phyloP scores from a whole-genome alignment of 139 green algal species.

The Coccomyxa sp. region DNA sequence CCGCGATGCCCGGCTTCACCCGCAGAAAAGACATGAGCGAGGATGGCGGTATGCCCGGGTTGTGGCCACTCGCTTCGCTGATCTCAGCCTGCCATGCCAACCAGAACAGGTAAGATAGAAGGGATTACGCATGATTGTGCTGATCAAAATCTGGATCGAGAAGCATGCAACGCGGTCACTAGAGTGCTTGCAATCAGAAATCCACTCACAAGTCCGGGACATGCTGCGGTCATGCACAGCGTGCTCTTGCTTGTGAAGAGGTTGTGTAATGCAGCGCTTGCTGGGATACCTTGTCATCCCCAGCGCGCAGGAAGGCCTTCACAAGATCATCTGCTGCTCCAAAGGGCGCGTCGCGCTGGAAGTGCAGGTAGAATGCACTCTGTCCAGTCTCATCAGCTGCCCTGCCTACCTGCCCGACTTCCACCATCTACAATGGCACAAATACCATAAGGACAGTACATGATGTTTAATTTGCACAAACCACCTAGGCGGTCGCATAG shows the following conservation, averaged over 20 bases:
- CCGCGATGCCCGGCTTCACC: slow-evolving; percentile 35
- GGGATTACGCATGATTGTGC: too few species aligned
- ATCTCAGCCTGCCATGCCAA: slow-evolving; percentile 12
- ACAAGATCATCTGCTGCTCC: slow-evolving; percentile 16
- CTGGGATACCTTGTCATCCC: neutral
- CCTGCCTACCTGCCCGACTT: slow-evolving; percentile 53
- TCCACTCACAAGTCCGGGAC: too few species aligned
- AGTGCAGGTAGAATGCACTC: slow-evolving; percentile 43
- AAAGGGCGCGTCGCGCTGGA: slow-evolving; percentile 24
- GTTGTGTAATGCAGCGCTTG: neutral
- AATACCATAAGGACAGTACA: neutral
- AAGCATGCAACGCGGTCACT: too few species aligned
- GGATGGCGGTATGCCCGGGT: slow-evolving; percentile 67
- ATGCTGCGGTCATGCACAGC: too few species aligned
- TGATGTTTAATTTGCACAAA: too few species aligned
- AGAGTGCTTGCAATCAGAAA: too few species aligned
- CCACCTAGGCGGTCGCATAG: too few species aligned
- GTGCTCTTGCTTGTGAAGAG: too few species aligned
- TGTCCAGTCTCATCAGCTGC: neutral
- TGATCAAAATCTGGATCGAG: too few species aligned
- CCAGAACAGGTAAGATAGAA: too few species aligned
- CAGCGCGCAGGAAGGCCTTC: slow-evolving; percentile 5
- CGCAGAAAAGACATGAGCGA: slow-evolving; percentile 66
- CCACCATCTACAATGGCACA: slow-evolving; percentile 42
- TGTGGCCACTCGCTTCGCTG: slow-evolving; percentile 7